Base-by-base conservation (phyloP, 2,329 filamentous ascomycete species). In the Fusarium sp. region DNA sequence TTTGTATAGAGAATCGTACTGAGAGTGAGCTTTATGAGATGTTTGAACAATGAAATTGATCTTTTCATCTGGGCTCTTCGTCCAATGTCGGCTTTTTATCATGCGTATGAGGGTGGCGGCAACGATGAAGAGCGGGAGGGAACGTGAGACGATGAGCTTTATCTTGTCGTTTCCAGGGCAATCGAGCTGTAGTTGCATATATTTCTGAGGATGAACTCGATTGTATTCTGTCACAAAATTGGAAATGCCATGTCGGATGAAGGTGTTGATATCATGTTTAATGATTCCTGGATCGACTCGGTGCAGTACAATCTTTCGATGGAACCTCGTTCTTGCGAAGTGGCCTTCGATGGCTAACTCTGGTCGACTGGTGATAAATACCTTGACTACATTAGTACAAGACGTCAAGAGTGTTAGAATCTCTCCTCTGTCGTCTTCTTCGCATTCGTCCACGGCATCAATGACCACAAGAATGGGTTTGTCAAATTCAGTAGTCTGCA, bases 391-490 rank as follows among this genome's bases (percentile, higher is more conserved):
- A n/a, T 12, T 4, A 2, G 1, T 2, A 6, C 42, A 46, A 2
- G 18, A 9, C 0, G 18, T 5, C 0, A 41, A 7, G 1, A 59
- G 6, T 0, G 44, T 3, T 0, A 12, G 18, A 4, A 57, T 10
- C 2, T 25, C 31, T 2, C 5, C 13, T 2, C 34, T 34, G 2
- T 34, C 25, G 4, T 16, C 12, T 9, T 66, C 45, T 0, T 75
- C 62, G 6, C 74, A 77, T 25, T 77, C 74, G 14, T 76, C 74
- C 0, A 76, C 42, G 0, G 75, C 74, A 41, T 84, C 81, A 1
- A 84, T 64, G 1, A 83, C 48, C 21, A 19, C 13, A 1, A 16
- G 37, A 6, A 4, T 2, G 0, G 25, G 19, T 8, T 3, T 28
- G 1, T 2, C 4, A 1, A 42, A 7, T 0, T 3, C 8, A 0